phyloP scores from a whole-genome alignment of 129 eudicot species.

The Flaveria robusta region DNA sequence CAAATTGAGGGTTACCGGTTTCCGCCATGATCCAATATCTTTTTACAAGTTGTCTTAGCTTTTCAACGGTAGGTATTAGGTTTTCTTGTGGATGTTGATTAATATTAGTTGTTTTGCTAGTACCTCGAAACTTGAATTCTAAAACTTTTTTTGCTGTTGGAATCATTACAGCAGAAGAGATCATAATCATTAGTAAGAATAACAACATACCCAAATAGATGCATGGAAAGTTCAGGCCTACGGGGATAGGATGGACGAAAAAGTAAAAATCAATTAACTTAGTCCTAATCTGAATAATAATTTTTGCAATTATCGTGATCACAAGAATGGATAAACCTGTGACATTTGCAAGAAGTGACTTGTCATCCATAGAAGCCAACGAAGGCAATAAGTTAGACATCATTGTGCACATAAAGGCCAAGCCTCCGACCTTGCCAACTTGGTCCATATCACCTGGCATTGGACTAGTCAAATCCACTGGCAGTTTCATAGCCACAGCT shows the following conservation, averaged over 20 bases:
- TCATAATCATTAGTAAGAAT: conserved; percentile 21
- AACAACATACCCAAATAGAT: conserved; percentile 18
- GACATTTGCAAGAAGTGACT: conserved; percentile 31
- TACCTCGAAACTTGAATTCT: conserved; percentile 21
- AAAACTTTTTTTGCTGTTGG: conserved; percentile 14
- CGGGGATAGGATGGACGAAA: too few relatives aligned
- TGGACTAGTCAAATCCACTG: not conserved
- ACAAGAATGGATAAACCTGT: conserved; percentile 46
- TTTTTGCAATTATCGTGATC: conserved; percentile 34
- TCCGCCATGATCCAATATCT: conserved; percentile 29
- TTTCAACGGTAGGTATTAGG: not conserved
- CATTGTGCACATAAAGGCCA: conserved; percentile 6
- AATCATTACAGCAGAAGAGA: conserved; percentile 22
- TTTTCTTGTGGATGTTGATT: not conserved
- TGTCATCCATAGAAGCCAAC: conserved; percentile 40
- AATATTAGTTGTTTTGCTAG: too few relatives aligned
- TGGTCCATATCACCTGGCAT: not conserved
- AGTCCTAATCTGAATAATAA: conserved; percentile 23
- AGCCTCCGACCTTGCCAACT: not conserved
- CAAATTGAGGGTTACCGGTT: conserved; percentile 26
- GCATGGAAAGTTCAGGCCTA: too few relatives aligned
- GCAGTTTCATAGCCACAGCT: not conserved
- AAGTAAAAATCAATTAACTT: too few relatives aligned
- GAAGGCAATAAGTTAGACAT: conserved; percentile 41
- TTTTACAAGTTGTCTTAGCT: conserved; percentile 18